Evolutionary conservation across 176 grass and related monocot genomes (phyloP).

Genomic region (Hsuehochloa calcarea): DNA sequence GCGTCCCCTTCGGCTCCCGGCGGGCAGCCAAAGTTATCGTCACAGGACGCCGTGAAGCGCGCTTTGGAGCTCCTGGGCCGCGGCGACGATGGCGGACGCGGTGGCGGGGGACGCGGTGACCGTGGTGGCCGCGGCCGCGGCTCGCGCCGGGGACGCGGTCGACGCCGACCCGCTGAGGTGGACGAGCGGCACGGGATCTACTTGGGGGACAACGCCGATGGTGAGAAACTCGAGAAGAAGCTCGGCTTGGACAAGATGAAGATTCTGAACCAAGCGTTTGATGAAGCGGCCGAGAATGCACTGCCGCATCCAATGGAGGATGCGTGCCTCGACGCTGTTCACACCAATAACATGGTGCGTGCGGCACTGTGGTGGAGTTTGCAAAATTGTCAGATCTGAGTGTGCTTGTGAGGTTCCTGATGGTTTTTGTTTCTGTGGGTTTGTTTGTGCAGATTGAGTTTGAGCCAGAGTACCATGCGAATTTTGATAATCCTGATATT

Average conservation of each 20-base stretch:
- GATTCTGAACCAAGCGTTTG: conserved; percentile 46
- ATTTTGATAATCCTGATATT: conserved; percentile 72
- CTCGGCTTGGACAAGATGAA: conserved; percentile 63
- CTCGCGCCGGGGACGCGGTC: background rate
- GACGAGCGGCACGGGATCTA: background rate
- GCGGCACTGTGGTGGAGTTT: background rate
- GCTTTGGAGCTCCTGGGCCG: conserved; percentile 64
- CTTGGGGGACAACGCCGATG: conserved; percentile 48
- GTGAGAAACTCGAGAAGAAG: conserved; percentile 54
- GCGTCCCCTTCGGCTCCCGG: background rate
- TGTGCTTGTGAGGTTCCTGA: background rate
- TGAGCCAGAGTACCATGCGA: conserved; percentile 70
- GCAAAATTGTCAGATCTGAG: background rate
- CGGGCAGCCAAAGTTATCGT: conserved; percentile 28
- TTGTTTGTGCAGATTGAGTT: conserved; percentile 70
- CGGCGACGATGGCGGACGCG: conserved; percentile 29
- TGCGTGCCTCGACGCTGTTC: conserved; percentile 37
- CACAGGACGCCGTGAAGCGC: conserved; percentile 56
- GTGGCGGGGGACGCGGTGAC: conserved; percentile 22
- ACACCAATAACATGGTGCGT: conserved; percentile 70
- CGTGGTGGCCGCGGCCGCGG: conserved; percentile 3
- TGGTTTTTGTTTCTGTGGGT: conserved; percentile 11
- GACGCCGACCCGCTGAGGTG: background rate
- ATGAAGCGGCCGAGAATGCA: conserved; percentile 31
- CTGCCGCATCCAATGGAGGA: conserved; percentile 42